These are phyloP conservation scores for Kalanchoe fedtschenkoi DNA, from an alignment of 164 flowering plant species.

Conservation along the genomic window DNA sequence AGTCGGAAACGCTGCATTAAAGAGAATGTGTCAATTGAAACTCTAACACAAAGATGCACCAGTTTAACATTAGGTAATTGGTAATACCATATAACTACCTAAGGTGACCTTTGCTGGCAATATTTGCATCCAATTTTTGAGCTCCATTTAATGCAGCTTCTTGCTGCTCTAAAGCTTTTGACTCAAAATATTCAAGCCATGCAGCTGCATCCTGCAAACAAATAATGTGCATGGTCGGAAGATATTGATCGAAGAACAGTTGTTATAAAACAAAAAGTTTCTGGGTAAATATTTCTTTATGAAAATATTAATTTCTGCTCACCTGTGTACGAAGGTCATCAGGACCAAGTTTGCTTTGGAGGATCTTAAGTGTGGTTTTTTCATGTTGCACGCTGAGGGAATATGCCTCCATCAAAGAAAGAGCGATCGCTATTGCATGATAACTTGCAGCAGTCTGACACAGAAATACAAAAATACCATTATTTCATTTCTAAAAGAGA, in stretches of 20 bases:
- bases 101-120: constrained; percentile 95
- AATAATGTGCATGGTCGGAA: not conserved
- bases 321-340: constrained; percentile 94
- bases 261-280: not conserved
- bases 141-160: constrained; percentile 81
- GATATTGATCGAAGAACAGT: not conserved
- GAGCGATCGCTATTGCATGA: constrained; percentile 93
- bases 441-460: constrained; percentile 88
- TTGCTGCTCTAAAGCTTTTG: constrained; percentile 83
- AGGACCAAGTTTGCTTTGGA: constrained; percentile 66
- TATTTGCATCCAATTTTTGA: constrained; percentile 81
- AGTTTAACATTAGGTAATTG: constrained; percentile 16
- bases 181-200: constrained; percentile 91
- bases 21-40: not conserved
- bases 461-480: not conserved
- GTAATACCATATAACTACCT: constrained; percentile 58
- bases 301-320: not conserved
- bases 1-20: constrained; percentile 79
- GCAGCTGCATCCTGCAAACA: constrained; percentile 81
- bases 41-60: not conserved
- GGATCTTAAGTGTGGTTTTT: constrained; percentile 78
- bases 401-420: constrained; percentile 88
- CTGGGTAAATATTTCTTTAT: not conserved
- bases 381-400: constrained; percentile 89
- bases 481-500: not conserved